These are phyloP conservation scores for Pugionium dolabratum DNA, from an alignment of 345 rosid genomes.

Conservation along the genomic window DNA sequence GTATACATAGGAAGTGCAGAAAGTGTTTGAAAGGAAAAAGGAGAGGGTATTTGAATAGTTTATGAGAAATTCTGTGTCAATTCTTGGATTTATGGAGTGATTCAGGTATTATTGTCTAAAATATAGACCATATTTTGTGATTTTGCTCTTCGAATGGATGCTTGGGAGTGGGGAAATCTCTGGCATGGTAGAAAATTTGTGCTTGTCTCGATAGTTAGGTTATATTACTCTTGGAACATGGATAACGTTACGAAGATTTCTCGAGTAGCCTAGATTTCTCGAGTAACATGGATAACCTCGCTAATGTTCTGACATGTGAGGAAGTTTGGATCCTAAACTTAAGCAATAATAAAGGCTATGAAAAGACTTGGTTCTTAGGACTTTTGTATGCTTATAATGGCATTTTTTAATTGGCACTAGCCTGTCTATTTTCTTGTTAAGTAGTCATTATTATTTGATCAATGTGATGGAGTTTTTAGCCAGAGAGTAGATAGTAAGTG, in stretches of 20 bases:
- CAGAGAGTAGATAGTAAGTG: not conserved
- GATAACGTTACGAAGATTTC: not conserved
- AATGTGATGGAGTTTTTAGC: not conserved
- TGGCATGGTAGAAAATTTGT: slow-evolving; percentile 5
- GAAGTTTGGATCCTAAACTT: not conserved
- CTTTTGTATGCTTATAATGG: not conserved
- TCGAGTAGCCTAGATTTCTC: not conserved
- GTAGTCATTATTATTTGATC: not conserved
- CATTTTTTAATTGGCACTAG: not conserved
- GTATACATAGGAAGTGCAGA: not conserved
- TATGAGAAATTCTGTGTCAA: slow-evolving; percentile 8
- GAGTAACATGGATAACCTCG: not conserved
- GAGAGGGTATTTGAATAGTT: not conserved
- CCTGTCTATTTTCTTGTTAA: slow-evolving; percentile 8
- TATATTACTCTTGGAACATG: slow-evolving; percentile 1
- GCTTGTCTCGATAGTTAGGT: slow-evolving; percentile 5
- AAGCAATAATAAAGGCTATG: not conserved
- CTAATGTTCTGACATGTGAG: not conserved
- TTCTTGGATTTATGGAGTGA: not conserved
- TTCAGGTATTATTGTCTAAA: not conserved
- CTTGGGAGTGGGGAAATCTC: not conserved
- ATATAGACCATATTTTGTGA: not conserved
- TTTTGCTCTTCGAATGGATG: not conserved
- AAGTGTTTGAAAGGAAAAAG: not conserved
- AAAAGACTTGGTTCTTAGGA: not conserved